Evolutionary conservation across 75 land plant genomes (phyloP), one percentile per base, ranked within the genome.

Genomic region (Larix kaempferi): DNA sequence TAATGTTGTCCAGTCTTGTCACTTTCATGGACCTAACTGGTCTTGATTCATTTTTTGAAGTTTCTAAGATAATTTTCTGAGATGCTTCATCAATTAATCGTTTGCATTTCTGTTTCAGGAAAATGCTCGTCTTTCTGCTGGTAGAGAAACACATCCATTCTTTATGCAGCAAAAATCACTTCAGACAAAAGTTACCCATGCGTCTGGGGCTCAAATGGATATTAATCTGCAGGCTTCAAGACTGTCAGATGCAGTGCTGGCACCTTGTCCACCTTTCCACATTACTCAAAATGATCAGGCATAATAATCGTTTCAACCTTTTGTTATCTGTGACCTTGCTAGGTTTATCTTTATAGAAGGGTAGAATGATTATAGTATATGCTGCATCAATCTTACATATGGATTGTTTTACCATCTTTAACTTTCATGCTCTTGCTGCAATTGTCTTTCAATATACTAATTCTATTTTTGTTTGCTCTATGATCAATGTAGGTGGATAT

Each of bases 131-230:
- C 76, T 89, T 25, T 87, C 67, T 81, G 84, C 88, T 16, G 93
- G 95, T 59, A 89, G 79, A 75, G 82, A 88, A 77, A 79, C 82
- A 22, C 93, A 93, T 83, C 95, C 95, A 29, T 88, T 93, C 76
- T 93, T 91, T 77, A 73, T 27, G 35, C 56, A 73, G 57, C 13
- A 54, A 73, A 73, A 49, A 73, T 21, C 52, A 39, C 11, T 39
- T 29, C 72, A 69, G 52, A 73, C 75, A 55, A 73, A 57, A 54
- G 35, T 5, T 13, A 16, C 58, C 15, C 39, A 73, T 55, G 6
- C 26, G 22, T 25, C 33, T 4, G 35, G 44, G 29, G 27, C 8
- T 52, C 75, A 73, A 55, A 14, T 55, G 2, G 74, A 73, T 13
- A 29, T 1, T 5, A 73, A 73, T 54, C 21, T 13, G 6, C 57